phyloP scores from a whole-genome alignment of 495 filamentous ascomycete species.

The Thermothielavioides terrestris region DNA sequence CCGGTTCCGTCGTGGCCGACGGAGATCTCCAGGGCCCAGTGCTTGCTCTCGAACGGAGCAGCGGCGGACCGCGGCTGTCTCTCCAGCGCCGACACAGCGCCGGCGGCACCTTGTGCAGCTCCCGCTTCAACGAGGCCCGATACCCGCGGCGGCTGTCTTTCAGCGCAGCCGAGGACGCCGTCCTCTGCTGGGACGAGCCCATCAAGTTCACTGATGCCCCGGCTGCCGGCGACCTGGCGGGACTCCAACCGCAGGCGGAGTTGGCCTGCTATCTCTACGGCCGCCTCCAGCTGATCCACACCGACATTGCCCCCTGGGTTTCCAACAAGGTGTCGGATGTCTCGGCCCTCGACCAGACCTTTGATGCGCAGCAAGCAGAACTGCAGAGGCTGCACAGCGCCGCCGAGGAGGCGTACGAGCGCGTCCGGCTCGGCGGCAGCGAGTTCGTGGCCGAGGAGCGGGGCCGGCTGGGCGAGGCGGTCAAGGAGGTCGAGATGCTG shows the following conservation, averaged over 20 bases:
- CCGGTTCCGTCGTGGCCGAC: constrained; percentile 38
- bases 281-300: constrained; percentile 41
- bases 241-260: constrained; percentile 32
- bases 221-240: constrained; percentile 3
- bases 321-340: constrained; percentile 53
- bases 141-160: constrained; percentile 84
- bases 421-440: constrained; percentile 54
- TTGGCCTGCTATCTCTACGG: constrained; percentile 52
- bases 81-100: constrained; percentile 45
- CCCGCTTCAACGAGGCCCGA: constrained; percentile 46
- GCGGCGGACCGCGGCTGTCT: constrained; percentile 12
- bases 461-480: constrained; percentile 55
- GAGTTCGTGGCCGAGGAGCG: constrained; percentile 62
- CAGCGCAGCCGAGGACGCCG: constrained; percentile 75
- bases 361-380: constrained; percentile 52
- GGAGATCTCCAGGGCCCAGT: constrained; percentile 34
- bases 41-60: constrained; percentile 28
- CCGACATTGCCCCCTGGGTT: constrained; percentile 55
- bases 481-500: constrained; percentile 75
- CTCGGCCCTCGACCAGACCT: constrained; percentile 52
- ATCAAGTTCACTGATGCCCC: constrained; percentile 36
- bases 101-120: constrained; percentile 25
- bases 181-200: constrained; percentile 61
- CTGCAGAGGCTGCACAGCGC: constrained; percentile 62
- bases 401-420: constrained; percentile 54